Base-by-base conservation (phyloP, 495 filamentous ascomycete genomes). In the Parachaetomium inaequale region DNA sequence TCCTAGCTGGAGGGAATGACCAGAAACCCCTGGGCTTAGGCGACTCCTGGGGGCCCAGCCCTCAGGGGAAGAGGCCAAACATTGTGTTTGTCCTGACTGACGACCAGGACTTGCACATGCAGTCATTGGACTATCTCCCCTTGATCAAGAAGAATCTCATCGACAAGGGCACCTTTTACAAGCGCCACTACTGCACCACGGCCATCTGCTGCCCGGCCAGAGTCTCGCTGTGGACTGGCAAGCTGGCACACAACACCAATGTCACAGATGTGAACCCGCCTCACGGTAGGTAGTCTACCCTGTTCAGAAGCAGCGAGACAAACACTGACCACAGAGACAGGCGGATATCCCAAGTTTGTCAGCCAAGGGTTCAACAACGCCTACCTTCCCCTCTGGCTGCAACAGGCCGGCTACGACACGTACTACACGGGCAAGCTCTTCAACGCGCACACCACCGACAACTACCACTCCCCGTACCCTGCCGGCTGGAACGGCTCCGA, bases 341-440 rank as follows among this genome's bases (percentile, higher is more conserved):
- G 87, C 14, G 88, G 87, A 7, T 89, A 88, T 63, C 86, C 87
- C 40, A 89, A 90, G 62, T 89, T 91, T 59, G 71, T 88, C 31
- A 73, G 74, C 8, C 83, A 85, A 52, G 87, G 87, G 2, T 79
- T 87, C 58, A 90, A 91, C 64, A 79, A 85, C 0, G 76, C 83
- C 61, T 90, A 84, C 63, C 78, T 91, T 11, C 87, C 88, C 0
- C 65, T 89, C 2, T 91, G 88, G 88, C 75, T 91, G 4, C 86
- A 90, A 63, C 61, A 82, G 7, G 82, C 84, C 0, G 87, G 87
- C n/a, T 90, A 90, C 68, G 80, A 85, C 66, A 90, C 87, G 1
- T 89, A 85, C 70, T 90, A 90, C 70, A 86, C 84, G 2, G 87
- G 88, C 40, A 91, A 91, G 69, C 77, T 91, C 3, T 87, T 88